Evolutionary conservation across 805 yeast species (phyloP), one percentile per base, ranked within the genome.

Genomic region (Spathaspora hagerdaliae): DNA sequence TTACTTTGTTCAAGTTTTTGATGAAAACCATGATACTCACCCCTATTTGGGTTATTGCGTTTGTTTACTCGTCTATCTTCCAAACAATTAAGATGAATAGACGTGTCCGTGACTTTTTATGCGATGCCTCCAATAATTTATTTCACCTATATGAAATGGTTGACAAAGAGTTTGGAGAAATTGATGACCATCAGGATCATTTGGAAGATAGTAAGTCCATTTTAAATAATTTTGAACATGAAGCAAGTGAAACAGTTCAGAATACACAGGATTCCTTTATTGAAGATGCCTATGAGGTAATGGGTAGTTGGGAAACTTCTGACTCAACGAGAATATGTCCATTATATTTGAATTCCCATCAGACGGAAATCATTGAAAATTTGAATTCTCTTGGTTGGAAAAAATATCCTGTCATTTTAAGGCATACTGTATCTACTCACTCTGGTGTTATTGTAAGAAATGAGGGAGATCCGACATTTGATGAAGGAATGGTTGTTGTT

Each of bases 371-470:
- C 36, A 73, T 85, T 31, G 71, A 74, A 42, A 58, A 59, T 47
- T 72, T 88, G 58, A 87, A 87, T 60, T 52, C 62, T 3, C 59
- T 87, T 5, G 56, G 66, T 1, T 89, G 96, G 96, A 61, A 67
- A 37, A 88, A 87, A 58, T 83, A 64, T 53, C 91, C 94, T 0
- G 74, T 88, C 27, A 75, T 83, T 48, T 84, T 88, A 47, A 74
- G 83, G 34, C 67, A 76, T 29, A 82, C 92, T 6, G 73, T 73
- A 41, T 77, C 82, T 38, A 78, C 95, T 1, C 96, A 88, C 57
- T 88, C 95, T 1, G 95, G 94, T 1, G 83, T 88, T 1, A 85
- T 88, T 47, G 87, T 83, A 37, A 74, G 96, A 41, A 65, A 67
- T 24, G 77, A 75, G 29, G 32, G 9, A 9, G 71, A 73, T 9